Evolutionary conservation across 2,329 filamentous ascomycete species (phyloP).

Genomic region (Elsinoe australis): DNA sequence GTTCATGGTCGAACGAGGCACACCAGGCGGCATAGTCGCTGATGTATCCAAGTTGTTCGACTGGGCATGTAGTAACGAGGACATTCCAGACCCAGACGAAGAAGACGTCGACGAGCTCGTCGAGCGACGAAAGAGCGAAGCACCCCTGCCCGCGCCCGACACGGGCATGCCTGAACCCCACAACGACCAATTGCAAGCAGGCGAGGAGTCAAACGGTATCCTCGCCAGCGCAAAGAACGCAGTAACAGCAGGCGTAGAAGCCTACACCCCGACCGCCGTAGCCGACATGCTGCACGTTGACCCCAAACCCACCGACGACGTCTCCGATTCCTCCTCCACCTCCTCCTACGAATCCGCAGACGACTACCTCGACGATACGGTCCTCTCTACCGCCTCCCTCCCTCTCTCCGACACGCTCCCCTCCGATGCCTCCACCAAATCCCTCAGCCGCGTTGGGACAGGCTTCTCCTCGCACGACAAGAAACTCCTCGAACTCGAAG

Average conservation of each 20-base stretch:
- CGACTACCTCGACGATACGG: constrained; percentile 1
- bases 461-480: constrained; percentile 46
- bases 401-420: background rate
- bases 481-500: constrained; percentile 57
- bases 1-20: constrained; percentile 86
- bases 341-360: constrained; percentile 18
- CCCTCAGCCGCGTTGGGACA: background rate
- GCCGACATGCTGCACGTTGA: constrained; percentile 25
- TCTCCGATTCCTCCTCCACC: constrained; percentile 17
- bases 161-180: background rate
- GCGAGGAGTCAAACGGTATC: constrained; percentile 1
- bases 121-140: constrained; percentile 19
- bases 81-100: constrained; percentile 32
- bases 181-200: constrained; percentile 1
- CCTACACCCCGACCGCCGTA: constrained; percentile 30
- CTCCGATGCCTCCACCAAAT: constrained; percentile 21
- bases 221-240: constrained; percentile 2
- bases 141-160: constrained; percentile 16
- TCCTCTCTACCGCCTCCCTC: background rate
- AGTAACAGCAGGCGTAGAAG: too few species aligned
- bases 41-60: constrained; percentile 77
- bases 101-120: constrained; percentile 26
- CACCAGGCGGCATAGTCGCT: constrained; percentile 67
- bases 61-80: constrained; percentile 57
- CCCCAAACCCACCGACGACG: constrained; percentile 19